Evolutionary conservation across 2,329 filamentous ascomycete genomes (phyloP).

Genomic region (Atkinsonella texensis): DNA sequence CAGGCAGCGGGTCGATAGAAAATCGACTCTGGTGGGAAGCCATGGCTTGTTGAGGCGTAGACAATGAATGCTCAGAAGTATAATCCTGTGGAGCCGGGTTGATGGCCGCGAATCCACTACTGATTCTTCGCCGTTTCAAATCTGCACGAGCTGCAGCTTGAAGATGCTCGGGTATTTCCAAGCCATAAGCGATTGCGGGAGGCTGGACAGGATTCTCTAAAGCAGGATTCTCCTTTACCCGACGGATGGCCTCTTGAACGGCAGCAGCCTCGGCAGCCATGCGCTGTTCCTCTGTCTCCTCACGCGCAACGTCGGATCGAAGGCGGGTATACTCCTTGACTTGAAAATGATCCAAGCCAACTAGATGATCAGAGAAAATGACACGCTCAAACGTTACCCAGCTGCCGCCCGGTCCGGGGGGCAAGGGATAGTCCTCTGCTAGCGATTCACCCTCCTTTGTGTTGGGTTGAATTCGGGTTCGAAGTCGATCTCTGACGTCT

Average conservation of each 20-base stretch:
- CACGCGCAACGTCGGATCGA: constrained; percentile 24
- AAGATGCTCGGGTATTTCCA: constrained; percentile 33
- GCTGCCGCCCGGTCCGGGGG: constrained; percentile 47
- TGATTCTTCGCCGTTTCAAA: constrained; percentile 37
- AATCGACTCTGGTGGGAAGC: constrained; percentile 11
- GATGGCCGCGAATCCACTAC: constrained; percentile 22
- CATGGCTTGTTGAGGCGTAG: constrained; percentile 12
- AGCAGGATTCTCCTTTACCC: constrained; percentile 30
- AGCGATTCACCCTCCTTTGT: constrained; percentile 37
- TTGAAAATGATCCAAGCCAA: constrained; percentile 41
- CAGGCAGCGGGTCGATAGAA: constrained; percentile 31
- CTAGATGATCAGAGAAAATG: constrained; percentile 44
- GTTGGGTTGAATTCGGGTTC: constrained; percentile 42
- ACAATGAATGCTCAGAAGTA: constrained; percentile 5
- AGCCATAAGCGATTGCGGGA: constrained; percentile 38
- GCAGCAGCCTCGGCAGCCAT: constrained; percentile 29
- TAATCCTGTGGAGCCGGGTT: constrained; percentile 15
- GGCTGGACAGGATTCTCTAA: constrained; percentile 30
- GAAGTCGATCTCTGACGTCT: constrained; percentile 46
- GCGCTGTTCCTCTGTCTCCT: constrained; percentile 27
- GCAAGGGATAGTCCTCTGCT: constrained; percentile 33
- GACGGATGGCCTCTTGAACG: constrained; percentile 33
- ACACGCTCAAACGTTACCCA: constrained; percentile 53
- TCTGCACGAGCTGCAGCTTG: constrained; percentile 22
- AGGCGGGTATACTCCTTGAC: constrained; percentile 52